Evolutionary conservation across 345 rosid species (phyloP).

Genomic region (Gossypium thurberi): DNA sequence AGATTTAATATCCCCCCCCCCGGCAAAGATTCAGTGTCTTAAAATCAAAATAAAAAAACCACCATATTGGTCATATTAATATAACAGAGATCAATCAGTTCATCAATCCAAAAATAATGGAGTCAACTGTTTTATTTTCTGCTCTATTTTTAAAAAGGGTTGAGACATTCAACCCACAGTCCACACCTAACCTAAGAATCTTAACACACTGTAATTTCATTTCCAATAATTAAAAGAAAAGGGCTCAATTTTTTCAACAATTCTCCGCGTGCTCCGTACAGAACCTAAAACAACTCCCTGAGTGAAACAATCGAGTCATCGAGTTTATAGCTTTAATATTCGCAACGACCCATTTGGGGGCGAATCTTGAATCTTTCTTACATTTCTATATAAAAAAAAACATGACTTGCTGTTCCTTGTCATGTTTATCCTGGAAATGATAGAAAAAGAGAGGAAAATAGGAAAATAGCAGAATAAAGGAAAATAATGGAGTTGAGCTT

Average conservation of each 20-base stretch:
- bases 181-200: neutral
- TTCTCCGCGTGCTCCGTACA: slow-evolving; percentile 42
- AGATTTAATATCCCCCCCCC: too few relatives aligned
- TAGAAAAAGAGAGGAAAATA: neutral
- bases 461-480: neutral
- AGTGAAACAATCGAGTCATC: slow-evolving; percentile 3
- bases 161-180: neutral
- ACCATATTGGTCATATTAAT: too few relatives aligned
- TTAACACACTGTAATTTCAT: neutral
- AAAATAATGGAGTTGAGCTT: slow-evolving; percentile 53
- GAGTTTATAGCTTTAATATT: slow-evolving; percentile 7
- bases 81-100: too few relatives aligned
- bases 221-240: neutral
- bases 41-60: too few relatives aligned
- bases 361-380: slow-evolving; percentile 41
- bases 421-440: slow-evolving; percentile 24
- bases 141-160: neutral
- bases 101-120: too few relatives aligned
- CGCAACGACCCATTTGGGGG: slow-evolving; percentile 30
- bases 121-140: neutral
- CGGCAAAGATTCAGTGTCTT: too few relatives aligned
- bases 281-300: slow-evolving; percentile 8
- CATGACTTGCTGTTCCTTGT: slow-evolving; percentile 11
- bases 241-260: slow-evolving; percentile 15
- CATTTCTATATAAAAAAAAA: slow-evolving; percentile 26